phyloP scores from a whole-genome alignment of 768 basidiomycete species.

The Boletales sp. region DNA sequence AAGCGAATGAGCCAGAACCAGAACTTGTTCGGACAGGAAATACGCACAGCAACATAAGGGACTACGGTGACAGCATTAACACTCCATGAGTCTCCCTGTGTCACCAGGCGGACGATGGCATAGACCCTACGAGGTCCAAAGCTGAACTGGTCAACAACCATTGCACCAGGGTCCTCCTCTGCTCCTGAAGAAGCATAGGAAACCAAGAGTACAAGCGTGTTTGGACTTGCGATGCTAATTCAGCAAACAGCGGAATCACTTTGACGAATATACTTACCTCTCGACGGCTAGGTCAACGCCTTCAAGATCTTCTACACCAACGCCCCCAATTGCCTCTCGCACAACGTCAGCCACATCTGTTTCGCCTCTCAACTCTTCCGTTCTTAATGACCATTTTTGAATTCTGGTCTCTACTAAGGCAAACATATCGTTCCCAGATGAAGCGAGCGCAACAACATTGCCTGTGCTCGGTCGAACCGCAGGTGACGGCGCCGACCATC shows the following conservation, averaged over 20 bases:
- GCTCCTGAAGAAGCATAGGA: constrained; percentile 55
- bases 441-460: constrained; percentile 63
- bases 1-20: not conserved
- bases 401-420: constrained; percentile 62
- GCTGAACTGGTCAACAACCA: constrained; percentile 37
- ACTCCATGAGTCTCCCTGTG: constrained; percentile 25
- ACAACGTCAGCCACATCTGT: constrained; percentile 51
- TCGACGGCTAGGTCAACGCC: constrained; percentile 66
- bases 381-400: constrained; percentile 57
- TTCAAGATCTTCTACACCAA: constrained; percentile 63
- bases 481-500: constrained; percentile 40
- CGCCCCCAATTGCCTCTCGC: constrained; percentile 43
- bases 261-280: constrained; percentile 37
- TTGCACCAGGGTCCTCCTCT: constrained; percentile 39
- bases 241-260: not conserved
- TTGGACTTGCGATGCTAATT: constrained; percentile 35
- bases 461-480: constrained; percentile 45
- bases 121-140: constrained; percentile 58
- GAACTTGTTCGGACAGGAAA: not conserved
- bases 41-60: constrained; percentile 73
- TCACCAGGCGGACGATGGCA: constrained; percentile 49
- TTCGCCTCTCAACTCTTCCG: constrained; percentile 59
- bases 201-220: constrained; percentile 56
- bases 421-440: constrained; percentile 58
- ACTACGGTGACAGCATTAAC: constrained; percentile 47